Evolutionary conservation across 2,329 filamentous ascomycete genomes (phyloP), one percentile per base, ranked within the genome.

Genomic region (Trichophyton simii): DNA sequence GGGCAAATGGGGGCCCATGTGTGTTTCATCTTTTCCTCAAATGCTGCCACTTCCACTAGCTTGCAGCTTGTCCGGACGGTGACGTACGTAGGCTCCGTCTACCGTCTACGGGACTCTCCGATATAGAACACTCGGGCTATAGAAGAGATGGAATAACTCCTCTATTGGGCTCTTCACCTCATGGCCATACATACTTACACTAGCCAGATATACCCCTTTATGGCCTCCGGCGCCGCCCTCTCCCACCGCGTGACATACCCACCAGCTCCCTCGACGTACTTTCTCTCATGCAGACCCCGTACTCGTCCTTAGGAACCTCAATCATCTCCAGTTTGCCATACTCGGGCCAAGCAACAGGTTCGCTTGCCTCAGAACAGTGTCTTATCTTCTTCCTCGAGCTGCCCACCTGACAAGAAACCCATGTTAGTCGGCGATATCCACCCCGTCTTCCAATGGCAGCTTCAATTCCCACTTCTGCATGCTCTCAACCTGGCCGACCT

Each of bases 401-500:
- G 41, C 61, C 2, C 28, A 2, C 13, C 7, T 31, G 59, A 59
- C 61, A 61, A 63, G 13, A 54, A 61, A 61, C 9, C 28, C 18
- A 25, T 54, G 61, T 9, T 57, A 34, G 36, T 20, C 57, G 5
- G 58, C 59, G 9, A 28, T 55, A 18, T 42, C 61, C 15, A 44
- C 18, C 3, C 61, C 61, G n/a, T 61, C 61, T 55, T 63, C 61
- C 11, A 63, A 22, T 5, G 61, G 61, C 11, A n/a, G 61, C 18
- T 13, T 28, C 25, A n/a, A 46, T 15, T 4, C 18, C 61, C 61
- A 63, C 6, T 58, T 25, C 20, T 58, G 15, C 18, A 61, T 4
- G 18, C 7, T 25, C 48, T 63, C 61, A 2, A 61, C 61, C 42
- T 58, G 57, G 25, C 15, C 6, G 7, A 63, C 59, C 2, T 58